Evolutionary conservation across 345 rosid species (phyloP).

Genomic region (Pistacia vera): DNA sequence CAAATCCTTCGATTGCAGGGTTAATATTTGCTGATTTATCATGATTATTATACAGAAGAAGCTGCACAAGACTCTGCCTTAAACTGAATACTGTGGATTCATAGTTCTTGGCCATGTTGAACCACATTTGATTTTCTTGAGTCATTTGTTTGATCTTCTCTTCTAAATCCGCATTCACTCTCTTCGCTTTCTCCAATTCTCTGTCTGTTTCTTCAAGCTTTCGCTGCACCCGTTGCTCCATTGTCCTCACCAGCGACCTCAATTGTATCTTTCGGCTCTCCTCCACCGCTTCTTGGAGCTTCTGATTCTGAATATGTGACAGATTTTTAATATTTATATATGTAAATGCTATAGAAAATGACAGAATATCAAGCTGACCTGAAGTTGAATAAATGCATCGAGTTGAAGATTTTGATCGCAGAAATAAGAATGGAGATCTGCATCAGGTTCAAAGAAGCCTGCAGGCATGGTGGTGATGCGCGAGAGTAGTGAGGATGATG

Average conservation of each 20-base stretch:
- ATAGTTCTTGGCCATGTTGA: conserved; percentile 14
- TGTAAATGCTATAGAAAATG: no score
- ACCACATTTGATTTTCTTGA: conserved; percentile 16
- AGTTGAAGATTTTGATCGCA: conserved; percentile 7
- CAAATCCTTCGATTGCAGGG: conserved; percentile 10
- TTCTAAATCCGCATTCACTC: conserved; percentile 2
- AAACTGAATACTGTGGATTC: conserved; percentile 17
- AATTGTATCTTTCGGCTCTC: background rate
- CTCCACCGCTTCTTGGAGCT: conserved; percentile 5
- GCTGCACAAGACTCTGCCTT: conserved; percentile 13
- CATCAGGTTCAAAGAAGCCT: background rate
- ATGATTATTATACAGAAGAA: background rate
- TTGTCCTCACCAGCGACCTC: background rate
- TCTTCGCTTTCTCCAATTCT: conserved; percentile 8
- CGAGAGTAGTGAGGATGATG: background rate
- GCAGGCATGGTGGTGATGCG: background rate
- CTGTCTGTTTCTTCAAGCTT: conserved; percentile 8
- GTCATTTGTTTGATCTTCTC: conserved; percentile 13
- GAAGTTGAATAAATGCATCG: conserved; percentile 7
- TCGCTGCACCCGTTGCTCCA: background rate
- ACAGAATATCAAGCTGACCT: background rate
- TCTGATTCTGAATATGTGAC: conserved; percentile 1
- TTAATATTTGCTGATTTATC: background rate
- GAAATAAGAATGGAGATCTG: background rate
- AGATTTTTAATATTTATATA: no score